Evolutionary conservation across 1,139 yeast species (phyloP).

Genomic region (Taphrina betulina): DNA sequence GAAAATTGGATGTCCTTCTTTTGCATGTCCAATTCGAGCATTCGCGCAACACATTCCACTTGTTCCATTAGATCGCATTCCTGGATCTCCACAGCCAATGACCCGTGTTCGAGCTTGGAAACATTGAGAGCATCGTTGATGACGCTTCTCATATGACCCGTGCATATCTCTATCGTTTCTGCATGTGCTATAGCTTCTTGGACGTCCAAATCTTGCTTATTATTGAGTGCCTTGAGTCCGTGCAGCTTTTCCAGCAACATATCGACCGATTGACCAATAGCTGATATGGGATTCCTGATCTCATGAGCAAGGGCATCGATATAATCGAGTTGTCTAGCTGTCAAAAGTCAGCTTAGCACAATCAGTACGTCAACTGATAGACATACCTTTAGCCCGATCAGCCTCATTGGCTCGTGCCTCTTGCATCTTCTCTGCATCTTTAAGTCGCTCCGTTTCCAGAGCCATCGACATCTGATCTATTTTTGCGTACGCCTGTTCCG

Average conservation of each 20-base stretch:
- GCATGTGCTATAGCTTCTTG: slow-evolving; percentile 1
- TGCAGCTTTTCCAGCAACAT: slow-evolving; percentile 9
- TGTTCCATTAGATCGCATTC: slow-evolving; percentile 3
- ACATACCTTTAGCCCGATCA: slow-evolving; percentile 34
- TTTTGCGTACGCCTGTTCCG: slow-evolving; percentile 6
- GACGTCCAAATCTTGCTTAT: not conserved
- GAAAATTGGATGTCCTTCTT: slow-evolving; percentile 3
- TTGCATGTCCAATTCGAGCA: slow-evolving; percentile 7
- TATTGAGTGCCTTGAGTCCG: not conserved
- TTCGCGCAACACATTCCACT: slow-evolving; percentile 3
- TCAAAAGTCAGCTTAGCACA: not conserved
- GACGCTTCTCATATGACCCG: slow-evolving; percentile 17
- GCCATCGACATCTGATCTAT: not conserved
- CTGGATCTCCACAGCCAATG: not conserved
- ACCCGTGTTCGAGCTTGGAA: slow-evolving; percentile 10
- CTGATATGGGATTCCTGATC: slow-evolving; percentile 37
- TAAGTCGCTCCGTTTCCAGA: slow-evolving; percentile 36
- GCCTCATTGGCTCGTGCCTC: slow-evolving; percentile 38
- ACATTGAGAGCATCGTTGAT: slow-evolving; percentile 17
- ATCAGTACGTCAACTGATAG: not conserved
- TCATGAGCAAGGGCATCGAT: slow-evolving; percentile 38
- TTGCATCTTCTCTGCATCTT: slow-evolving; percentile 36
- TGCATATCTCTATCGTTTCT: slow-evolving; percentile 17
- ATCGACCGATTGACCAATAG: slow-evolving; percentile 35
- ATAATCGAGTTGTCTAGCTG: slow-evolving; percentile 37